Evolutionary conservation across 148 eudicot genomes (phyloP), one percentile per base, ranked within the genome.

Genomic region (Rhododendron ovatum): DNA sequence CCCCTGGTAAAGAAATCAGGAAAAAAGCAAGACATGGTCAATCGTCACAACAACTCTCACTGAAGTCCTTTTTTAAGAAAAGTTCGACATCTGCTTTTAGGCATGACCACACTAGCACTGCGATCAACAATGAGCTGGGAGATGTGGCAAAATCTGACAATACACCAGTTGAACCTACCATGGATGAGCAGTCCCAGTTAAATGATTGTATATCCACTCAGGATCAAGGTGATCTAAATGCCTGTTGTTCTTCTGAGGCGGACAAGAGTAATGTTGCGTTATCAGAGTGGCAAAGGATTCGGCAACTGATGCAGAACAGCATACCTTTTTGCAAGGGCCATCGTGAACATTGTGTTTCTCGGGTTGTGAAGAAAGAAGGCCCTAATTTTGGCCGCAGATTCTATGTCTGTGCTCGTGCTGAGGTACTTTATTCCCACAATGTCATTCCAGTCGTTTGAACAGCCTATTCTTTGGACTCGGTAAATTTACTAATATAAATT

Each of bases 321-420:
- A 92, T 95, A 82, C 99, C 99, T 78, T 91, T 93, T 75, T 97
- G 98, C 90, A 92, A 94, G 89, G 99, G 99, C 65, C 99, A 97
- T 86, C 86, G 47, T 48, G 99, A 95, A 90, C 94, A 96, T 50
- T 95, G 98, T 91, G 95, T 95, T 85, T 80, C 96, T 81, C 93
- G 98, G 82, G 92, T 97, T 37, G 99, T 97, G 87, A 97, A 94
- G 90, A 97, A 97, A 88, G 90, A 92, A 15, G 99, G 99, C 30
- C 95, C 95, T 15, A 95, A 89, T 86, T 92, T 91, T 88, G 99
- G 99, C 45, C 93, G 94, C 84, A 92, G 94, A 81, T 97, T 97
- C 89, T 97, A 94, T 88, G 96, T 92, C 82, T 97, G 99, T 88
- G 98, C 98, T 76, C 99, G 98, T 67, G 94, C 93, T 87, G 98